phyloP scores from a whole-genome alignment of 768 basidiomycete genomes.

The Pisolithus microcarpus region DNA sequence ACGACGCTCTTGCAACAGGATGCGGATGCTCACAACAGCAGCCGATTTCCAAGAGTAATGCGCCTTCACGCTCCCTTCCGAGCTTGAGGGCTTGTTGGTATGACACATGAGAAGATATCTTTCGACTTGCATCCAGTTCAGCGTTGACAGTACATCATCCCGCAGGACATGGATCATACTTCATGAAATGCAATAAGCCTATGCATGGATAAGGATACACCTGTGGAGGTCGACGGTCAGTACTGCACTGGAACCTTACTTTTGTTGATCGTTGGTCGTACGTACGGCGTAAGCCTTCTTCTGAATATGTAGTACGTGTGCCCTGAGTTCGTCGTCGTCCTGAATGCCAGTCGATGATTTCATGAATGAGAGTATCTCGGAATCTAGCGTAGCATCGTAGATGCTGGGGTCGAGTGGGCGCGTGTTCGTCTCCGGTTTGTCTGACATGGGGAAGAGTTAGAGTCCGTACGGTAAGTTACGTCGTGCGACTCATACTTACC shows the following conservation, averaged over 20 bases:
- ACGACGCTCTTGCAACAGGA: not conserved
- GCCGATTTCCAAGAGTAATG: slow-evolving; percentile 39
- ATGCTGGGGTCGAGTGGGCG: not conserved
- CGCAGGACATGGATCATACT: slow-evolving; percentile 3
- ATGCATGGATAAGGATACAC: slow-evolving; percentile 21
- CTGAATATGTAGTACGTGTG: slow-evolving; percentile 30
- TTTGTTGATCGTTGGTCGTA: not conserved
- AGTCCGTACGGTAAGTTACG: no score
- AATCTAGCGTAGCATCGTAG: not conserved
- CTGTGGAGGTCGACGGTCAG: slow-evolving; percentile 3
- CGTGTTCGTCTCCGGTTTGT: not conserved
- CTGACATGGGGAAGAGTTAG: not conserved
- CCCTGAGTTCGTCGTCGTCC: slow-evolving; percentile 23
- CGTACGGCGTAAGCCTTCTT: slow-evolving; percentile 26
- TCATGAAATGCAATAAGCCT: slow-evolving; percentile 11
- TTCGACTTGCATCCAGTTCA: slow-evolving; percentile 9
- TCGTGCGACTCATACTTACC: no score
- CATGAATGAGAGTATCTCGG: not conserved
- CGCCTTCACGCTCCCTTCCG: slow-evolving; percentile 27
- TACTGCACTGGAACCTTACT: no score
- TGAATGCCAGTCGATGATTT: slow-evolving; percentile 17
- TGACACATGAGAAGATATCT: slow-evolving; percentile 12
- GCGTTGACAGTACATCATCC: not conserved
- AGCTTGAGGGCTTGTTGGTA: slow-evolving; percentile 29
- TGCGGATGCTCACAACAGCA: slow-evolving; percentile 32